A percentile compares a stretch with the other conserved stretches of the same genome.
Evolutionary conservation across 1,139 yeast genomes (phyloP).

Genomic region (Candida gigantensis): DNA sequence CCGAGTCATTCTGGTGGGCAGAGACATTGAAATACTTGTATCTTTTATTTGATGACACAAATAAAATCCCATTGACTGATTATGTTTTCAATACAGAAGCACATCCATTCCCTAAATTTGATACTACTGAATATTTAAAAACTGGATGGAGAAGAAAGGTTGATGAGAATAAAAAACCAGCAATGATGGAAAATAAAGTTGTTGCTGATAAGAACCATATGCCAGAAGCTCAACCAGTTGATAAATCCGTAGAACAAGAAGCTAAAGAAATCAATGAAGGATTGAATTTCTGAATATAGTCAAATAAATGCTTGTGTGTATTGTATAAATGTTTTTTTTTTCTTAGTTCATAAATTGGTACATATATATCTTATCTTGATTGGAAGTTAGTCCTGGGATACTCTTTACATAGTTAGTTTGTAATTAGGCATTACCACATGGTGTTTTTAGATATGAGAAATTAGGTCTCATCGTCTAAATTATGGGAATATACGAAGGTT

Average conservation of each 20-base stretch:
- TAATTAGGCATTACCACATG: too few species aligned
- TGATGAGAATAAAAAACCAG: slow-evolving; percentile 22
- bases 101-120: slow-evolving; percentile 82
- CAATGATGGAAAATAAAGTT: slow-evolving; percentile 18
- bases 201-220: slow-evolving; percentile 32
- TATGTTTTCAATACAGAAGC: slow-evolving; percentile 91
- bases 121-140: slow-evolving; percentile 51
- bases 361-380: too few species aligned
- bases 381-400: too few species aligned
- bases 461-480: too few species aligned
- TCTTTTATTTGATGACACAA: slow-evolving; percentile 69
- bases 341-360: background rate
- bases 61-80: slow-evolving; percentile 58
- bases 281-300: slow-evolving; percentile 7
- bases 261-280: slow-evolving; percentile 38
- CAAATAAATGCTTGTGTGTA: background rate
- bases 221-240: slow-evolving; percentile 48
- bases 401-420: too few species aligned
- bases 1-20: slow-evolving; percentile 94
- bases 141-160: slow-evolving; percentile 62
- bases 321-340: too few species aligned
- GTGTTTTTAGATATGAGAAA: too few species aligned
- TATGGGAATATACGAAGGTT: too few species aligned
- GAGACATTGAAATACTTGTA: slow-evolving; percentile 90
- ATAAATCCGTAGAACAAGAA: slow-evolving; percentile 40